Evolutionary conservation across 164 flowering plant species (phyloP), one percentile per base, ranked within the genome.

Genomic region (Stephania yunnanensis): DNA sequence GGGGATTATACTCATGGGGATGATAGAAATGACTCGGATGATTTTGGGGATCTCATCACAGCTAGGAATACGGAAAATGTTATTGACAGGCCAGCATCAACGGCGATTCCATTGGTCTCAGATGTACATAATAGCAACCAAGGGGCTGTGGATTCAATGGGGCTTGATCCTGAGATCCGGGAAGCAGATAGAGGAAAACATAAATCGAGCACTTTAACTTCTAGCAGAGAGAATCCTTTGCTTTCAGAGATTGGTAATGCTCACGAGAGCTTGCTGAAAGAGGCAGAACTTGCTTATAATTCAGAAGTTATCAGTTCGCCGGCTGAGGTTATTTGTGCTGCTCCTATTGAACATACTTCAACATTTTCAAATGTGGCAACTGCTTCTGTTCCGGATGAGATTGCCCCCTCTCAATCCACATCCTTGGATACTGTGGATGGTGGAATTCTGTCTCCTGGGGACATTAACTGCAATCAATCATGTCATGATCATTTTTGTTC

Each of bases 1-100:
- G 65, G 36, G 42, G 80, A 48, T 53, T 65, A 11, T 58, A 31
- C 63, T 69, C 30, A 71, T 1, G 8, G 19, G 77, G 78, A 75
- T 15, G 73, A 76, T 45, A 45, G 11, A 44, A 71, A 64, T 50
- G 19, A 10, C 45, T 70, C 36, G 10, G 76, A 78, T 78, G 73
- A n/a, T 52, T 42, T 42, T 71, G 78, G 72, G 75, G 44, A 42
- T 31, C 82, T 48, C 61, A 74, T 1, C 61, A 82, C 68, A 44
- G 48, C 36, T 74, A 71, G 36, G 64, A 76, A 70, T 66, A 31
- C 13, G 3, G 42, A 72, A 46, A 6, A 30, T 66, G 76, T 61
- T 12, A 44, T 17, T 71, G 77, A 58, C 71, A 71, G 7, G 58
- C 19, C 61, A 6, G 68, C 46, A 69, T 71, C 42, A 58, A n/a